phyloP scores from a whole-genome alignment of 768 basidiomycete genomes.

The Antrodiella citrinella region DNA sequence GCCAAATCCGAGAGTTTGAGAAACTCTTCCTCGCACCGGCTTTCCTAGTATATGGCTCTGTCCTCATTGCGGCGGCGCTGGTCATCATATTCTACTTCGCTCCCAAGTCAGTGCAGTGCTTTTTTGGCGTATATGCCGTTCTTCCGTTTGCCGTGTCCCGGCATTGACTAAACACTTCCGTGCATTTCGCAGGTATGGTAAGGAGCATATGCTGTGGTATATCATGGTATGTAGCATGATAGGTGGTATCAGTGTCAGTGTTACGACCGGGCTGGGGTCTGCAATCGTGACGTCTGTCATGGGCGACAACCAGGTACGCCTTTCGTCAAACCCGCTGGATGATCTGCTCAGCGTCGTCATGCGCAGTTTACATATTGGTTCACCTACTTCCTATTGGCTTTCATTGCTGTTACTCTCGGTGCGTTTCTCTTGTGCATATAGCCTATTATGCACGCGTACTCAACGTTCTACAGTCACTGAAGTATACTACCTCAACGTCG shows the following conservation, averaged over 20 bases:
- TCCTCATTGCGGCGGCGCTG: constrained; percentile 56
- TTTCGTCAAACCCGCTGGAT: constrained; percentile 1
- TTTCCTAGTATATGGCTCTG: constrained; percentile 64
- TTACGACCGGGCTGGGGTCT: constrained; percentile 88
- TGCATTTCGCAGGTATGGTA: constrained; percentile 59
- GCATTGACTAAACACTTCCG: constrained; percentile 1
- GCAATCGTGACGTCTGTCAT: constrained; percentile 76
- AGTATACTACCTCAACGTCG: constrained; percentile 93
- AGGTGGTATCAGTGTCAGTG: constrained; percentile 90
- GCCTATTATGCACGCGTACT: constrained; percentile 10
- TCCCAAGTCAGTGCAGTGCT: constrained; percentile 52
- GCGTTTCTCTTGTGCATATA: background rate
- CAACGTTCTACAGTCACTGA: constrained; percentile 53
- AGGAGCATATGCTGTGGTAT: constrained; percentile 92
- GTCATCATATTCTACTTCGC: constrained; percentile 79
- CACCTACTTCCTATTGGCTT: constrained; percentile 78
- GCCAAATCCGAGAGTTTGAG: constrained; percentile 66
- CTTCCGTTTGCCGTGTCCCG: background rate
- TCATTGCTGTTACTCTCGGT: constrained; percentile 79
- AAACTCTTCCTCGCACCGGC: constrained; percentile 75
- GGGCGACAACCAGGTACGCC: constrained; percentile 69
- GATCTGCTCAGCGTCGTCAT: constrained; percentile 5
- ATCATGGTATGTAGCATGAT: constrained; percentile 94
- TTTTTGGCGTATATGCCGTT: background rate
- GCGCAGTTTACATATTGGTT: constrained; percentile 86